Percentiles rank a stretch among this genome's conserved stretches.
These are phyloP conservation scores for Cunninghamia lanceolata DNA, from an alignment of 75 land plant species.

Conservation along the genomic window DNA sequence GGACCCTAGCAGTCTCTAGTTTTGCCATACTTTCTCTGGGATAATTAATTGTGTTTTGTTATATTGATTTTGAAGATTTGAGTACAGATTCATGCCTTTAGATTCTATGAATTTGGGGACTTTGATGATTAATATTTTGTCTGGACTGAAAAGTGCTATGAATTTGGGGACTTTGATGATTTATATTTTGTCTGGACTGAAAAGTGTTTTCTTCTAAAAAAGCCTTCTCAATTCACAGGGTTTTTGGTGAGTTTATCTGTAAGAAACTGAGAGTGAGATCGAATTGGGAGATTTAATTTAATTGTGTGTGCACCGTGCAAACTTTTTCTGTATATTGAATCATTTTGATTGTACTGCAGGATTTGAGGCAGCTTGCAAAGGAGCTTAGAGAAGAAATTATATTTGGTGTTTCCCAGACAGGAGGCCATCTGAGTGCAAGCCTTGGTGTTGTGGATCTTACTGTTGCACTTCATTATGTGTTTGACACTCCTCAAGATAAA, in stretches of 20 bases:
- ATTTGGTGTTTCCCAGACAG: slow-evolving; percentile 63
- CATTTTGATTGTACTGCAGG: slow-evolving; percentile 34
- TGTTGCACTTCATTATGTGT: slow-evolving; percentile 87
- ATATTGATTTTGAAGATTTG: background rate
- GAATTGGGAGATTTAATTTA: background rate
- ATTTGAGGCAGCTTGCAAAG: slow-evolving; percentile 66
- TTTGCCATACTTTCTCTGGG: background rate
- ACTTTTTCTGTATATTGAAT: background rate
- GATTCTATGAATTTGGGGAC: background rate
- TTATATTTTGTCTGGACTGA: background rate
- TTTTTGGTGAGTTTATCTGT: background rate
- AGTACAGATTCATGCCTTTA: background rate
- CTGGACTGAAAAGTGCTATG: background rate
- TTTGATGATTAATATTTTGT: too few species aligned
- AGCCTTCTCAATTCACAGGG: background rate
- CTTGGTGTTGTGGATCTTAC: slow-evolving; percentile 85
- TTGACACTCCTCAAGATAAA: slow-evolving; percentile 75
- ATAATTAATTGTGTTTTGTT: background rate
- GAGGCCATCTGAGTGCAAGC: slow-evolving; percentile 83
- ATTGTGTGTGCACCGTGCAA: background rate
- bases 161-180: background rate
- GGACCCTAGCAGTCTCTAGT: background rate
- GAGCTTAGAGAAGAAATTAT: slow-evolving; percentile 77
- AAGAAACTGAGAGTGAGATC: background rate
- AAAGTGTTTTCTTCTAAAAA: background rate